Conservation (phyloP, 257 asterid species). For the Penstemon newberryi region DNA sequence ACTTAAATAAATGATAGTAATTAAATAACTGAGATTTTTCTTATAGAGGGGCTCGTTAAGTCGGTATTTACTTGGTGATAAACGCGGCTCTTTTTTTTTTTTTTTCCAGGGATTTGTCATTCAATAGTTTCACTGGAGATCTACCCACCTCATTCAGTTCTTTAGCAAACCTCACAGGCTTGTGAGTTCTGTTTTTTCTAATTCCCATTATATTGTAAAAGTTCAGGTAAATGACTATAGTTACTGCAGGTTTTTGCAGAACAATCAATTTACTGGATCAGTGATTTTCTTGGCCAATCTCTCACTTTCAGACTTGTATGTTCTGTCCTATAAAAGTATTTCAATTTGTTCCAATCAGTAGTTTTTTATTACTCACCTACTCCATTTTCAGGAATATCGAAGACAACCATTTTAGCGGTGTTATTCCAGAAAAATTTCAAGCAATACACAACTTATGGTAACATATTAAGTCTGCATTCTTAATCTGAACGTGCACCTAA, state of each 20-base stretch:
- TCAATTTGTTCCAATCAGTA: slow-evolving; percentile 4
- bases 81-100: slow-evolving; percentile 1
- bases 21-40: not conserved
- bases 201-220: slow-evolving; percentile 12
- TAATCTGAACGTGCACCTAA: not conserved
- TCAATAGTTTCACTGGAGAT: slow-evolving; percentile 81
- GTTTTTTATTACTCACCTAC: slow-evolving; percentile 25
- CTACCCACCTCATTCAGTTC: slow-evolving; percentile 74
- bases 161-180: slow-evolving; percentile 54
- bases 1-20: not conserved
- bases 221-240: slow-evolving; percentile 17
- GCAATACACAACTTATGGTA: slow-evolving; percentile 70
- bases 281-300: slow-evolving; percentile 69
- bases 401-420: slow-evolving; percentile 93
- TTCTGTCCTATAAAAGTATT: slow-evolving; percentile 13
- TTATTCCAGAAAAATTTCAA: slow-evolving; percentile 79
- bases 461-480: slow-evolving; percentile 10
- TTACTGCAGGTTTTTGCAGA: slow-evolving; percentile 71
- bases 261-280: slow-evolving; percentile 83
- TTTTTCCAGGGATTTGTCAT: slow-evolving; percentile 76
- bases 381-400: slow-evolving; percentile 70
- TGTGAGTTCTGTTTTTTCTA: slow-evolving; percentile 52
- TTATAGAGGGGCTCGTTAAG: not conserved
- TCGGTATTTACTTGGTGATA: no score
- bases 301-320: slow-evolving; percentile 71